These are phyloP conservation scores for Trichoderma gamsii DNA, from an alignment of 495 filamentous ascomycete genomes.

Conservation along the genomic window DNA sequence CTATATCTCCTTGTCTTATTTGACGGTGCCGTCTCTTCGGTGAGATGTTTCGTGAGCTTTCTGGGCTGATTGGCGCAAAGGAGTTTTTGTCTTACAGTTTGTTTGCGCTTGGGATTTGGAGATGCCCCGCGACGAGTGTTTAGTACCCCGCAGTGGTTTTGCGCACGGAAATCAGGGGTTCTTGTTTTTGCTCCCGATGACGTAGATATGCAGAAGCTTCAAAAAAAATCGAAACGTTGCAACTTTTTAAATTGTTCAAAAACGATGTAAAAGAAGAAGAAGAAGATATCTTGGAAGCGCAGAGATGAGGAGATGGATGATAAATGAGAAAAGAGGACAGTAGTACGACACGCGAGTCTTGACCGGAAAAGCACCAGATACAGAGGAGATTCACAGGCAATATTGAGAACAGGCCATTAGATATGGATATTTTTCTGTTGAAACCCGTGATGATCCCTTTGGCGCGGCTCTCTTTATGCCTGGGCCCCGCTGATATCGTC, in stretches of 20 bases:
- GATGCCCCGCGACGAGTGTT: constrained; percentile 5
- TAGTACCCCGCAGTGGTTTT: constrained; percentile 7
- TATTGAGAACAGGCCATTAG: not conserved
- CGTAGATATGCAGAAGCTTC: not conserved
- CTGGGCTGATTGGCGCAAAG: not conserved
- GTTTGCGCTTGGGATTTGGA: not conserved
- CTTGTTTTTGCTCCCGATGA: not conserved
- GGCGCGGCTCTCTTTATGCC: not conserved
- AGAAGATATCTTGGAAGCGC: not conserved
- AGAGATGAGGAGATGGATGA: not conserved
- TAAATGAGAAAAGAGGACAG: not conserved
- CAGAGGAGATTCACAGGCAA: not conserved
- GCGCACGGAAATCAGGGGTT: constrained; percentile 5
- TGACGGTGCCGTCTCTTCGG: not conserved
- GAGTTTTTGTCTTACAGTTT: too few relatives aligned
- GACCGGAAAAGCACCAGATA: not conserved
- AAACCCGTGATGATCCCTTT: not conserved
- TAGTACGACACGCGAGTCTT: too few relatives aligned
- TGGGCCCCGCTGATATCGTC: constrained; percentile 9
- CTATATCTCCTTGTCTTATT: not conserved
- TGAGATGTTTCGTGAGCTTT: not conserved
- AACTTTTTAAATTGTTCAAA: not conserved
- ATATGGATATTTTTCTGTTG: not conserved
- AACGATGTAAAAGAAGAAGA: not conserved
- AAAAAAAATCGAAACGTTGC: not conserved